Base-by-base conservation (phyloP, 768 basidiomycete genomes). In the Russula emetica region DNA sequence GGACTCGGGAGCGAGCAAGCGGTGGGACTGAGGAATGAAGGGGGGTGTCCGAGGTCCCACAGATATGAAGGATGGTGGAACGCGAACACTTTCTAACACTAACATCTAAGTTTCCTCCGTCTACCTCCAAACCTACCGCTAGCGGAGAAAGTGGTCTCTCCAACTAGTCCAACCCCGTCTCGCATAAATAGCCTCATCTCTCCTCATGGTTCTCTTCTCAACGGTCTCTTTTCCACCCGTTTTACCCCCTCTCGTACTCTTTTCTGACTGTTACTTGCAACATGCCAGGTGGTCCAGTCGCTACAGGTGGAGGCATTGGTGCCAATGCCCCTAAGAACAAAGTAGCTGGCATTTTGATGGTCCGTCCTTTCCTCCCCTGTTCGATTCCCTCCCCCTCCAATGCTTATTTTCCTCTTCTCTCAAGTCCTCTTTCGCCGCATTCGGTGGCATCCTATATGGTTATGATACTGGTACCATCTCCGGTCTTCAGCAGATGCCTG, bases 381-480 rank as follows among this genome's bases (percentile, higher is more conserved):
- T 32, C 22, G 45, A 26, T 30, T 18, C 22, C 16, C 28, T 8
- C 34, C 9, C 11, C 14, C n/a, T 54, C 54, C 24, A 20, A 42
- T 55, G 24, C 13, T 2, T 20, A 44, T 14, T 38, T 26, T 26
- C n/a, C 53, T 18, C 16, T 40, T 40, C 47, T 20, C 14, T 11
- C n/a, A 36, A 68, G 72, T 36, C 65, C 14, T 61, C 70, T 55
- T 78, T 78, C 53, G 77, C 76, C 36, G 76, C 76, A 66, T 78
- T 78, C 61, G 77, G 75, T 69, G 75, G 74, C 67, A 73, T 75
- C 69, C 69, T 76, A 72, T 73, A 80, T 72, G 88, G 86, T 59
- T 94, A 91, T 73, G 92, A 94, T 75, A 90, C 92, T 59, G 92
- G 92, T 69, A 83, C 83, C 69, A 92, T 93, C 78, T 83, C 82